These are phyloP conservation scores for Rosa multiflora DNA, from an alignment of 306 rosid genomes.

Conservation along the genomic window DNA sequence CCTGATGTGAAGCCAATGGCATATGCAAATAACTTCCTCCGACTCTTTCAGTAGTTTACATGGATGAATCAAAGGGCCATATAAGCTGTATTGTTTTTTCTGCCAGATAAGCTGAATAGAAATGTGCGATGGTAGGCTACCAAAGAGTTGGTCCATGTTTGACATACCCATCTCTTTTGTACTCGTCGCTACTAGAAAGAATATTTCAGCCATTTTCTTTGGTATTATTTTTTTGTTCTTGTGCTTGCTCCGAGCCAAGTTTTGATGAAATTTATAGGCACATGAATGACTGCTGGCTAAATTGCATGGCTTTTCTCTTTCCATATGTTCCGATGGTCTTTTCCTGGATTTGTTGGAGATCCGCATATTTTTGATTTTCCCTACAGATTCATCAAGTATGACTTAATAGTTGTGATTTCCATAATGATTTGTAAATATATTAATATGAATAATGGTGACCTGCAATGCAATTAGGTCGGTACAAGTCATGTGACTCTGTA, in stretches of 20 bases:
- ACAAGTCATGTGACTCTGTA: background rate
- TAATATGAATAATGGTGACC: background rate
- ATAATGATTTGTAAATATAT: background rate
- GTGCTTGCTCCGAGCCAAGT: constrained; percentile 7
- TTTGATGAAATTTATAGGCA: constrained; percentile 11
- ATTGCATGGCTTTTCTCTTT: background rate
- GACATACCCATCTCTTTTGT: background rate
- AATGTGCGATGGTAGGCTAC: constrained; percentile 24
- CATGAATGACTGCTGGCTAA: constrained; percentile 6
- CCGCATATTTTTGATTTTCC: background rate
- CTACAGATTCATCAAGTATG: background rate
- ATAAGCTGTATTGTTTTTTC: constrained; percentile 18
- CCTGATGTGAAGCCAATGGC: constrained; percentile 99
- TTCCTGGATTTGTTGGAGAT: background rate
- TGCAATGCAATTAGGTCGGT: background rate
- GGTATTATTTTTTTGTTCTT: background rate
- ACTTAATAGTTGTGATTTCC: background rate
- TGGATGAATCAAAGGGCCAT: constrained; percentile 28
- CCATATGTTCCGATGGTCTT: background rate
- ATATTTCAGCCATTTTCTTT: constrained; percentile 2
- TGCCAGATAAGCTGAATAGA: constrained; percentile 27
- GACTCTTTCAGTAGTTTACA: constrained; percentile 57
- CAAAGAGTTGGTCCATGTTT: background rate
- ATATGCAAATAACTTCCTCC: constrained; percentile 92
- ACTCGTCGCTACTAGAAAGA: background rate